These are phyloP conservation scores for Taphrina sp. DNA, from an alignment of 1,139 yeast genomes.

Conservation along the genomic window DNA sequence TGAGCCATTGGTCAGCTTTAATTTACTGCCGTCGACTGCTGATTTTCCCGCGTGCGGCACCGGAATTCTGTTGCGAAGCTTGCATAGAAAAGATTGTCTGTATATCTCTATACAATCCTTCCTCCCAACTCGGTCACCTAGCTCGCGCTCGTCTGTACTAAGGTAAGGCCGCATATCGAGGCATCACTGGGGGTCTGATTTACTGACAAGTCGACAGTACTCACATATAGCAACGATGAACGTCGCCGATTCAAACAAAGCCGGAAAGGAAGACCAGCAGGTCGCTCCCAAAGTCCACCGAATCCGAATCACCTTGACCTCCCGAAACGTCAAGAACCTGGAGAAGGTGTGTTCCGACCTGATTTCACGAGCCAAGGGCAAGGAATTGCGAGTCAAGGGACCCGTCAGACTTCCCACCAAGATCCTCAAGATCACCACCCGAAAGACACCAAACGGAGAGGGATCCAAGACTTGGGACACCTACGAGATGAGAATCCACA, in stretches of 20 bases:
- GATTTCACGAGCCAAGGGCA: slow-evolving; percentile 67
- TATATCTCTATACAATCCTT: no score
- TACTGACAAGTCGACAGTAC: neutral
- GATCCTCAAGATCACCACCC: slow-evolving; percentile 97
- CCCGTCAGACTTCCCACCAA: slow-evolving; percentile 99
- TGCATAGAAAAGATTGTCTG: no score
- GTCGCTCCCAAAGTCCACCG: slow-evolving; percentile 71
- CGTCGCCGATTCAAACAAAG: slow-evolving; percentile 32
- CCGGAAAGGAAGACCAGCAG: slow-evolving; percentile 46
- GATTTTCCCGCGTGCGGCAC: no score
- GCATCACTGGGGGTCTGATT: no score
- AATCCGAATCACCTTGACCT: slow-evolving; percentile 98
- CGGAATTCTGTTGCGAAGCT: no score
- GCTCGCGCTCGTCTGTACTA: slow-evolving; percentile 30
- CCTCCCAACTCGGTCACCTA: slow-evolving; percentile 26
- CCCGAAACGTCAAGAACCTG: slow-evolving; percentile 98
- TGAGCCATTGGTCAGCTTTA: no score
- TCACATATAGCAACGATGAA: slow-evolving; percentile 23
- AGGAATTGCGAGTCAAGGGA: slow-evolving; percentile 60
- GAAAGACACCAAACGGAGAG: slow-evolving; percentile 99
- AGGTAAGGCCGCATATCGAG: slow-evolving; percentile 17
- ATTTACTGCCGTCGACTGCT: no score
- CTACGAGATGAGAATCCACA: slow-evolving; percentile 99
- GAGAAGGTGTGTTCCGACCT: slow-evolving; percentile 55
- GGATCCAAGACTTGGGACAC: slow-evolving; percentile 99